Evolutionary conservation across 108 stramenopile species (phyloP), one percentile per base, ranked within the genome.

Genomic region (Seminavis robusta): DNA sequence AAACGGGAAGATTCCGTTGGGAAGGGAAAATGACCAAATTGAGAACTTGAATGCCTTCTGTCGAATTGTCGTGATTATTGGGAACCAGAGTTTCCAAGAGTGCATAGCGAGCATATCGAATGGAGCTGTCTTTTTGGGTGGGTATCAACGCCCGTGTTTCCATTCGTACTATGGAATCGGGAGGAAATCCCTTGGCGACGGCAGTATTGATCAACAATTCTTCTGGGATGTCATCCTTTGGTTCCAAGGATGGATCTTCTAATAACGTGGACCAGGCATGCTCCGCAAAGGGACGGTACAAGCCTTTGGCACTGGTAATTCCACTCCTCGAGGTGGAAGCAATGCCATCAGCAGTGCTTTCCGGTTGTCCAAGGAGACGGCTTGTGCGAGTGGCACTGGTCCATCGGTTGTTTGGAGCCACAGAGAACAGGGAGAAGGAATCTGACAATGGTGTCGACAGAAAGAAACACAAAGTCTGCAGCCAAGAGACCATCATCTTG

Each of bases 11-110:
- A 15, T 53, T 33, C 9, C 79, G 68, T 20, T 63, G 16, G 0
- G 63, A 52, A 6, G 86, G 86, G 49, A 87, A 80, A 6, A 80
- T 43, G 4, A 91, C 85, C 36, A 91, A 76, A 54, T 91, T 91
- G 23, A 91, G 63, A 4, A 91, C 90, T 55, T 91, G 85, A 20
- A 87, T 71, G 45, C 69, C 83, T 44, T 65, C 45, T 52, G 73
- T 16, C 47, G 19, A 26, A 63, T 31, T 47, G 39, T 4, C 19
- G 10, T 8, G 24, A 25, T 10, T 48, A 47, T 19, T 19, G 20
- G 32, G 52, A 17, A 47, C 42, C 2, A 83, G 52, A 0, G 88
- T 86, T 68, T 90, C 88, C 52, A 90, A 41, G 32, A 90, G 55
- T 5, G 84, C 84, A 30, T 73, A 70, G 16, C 88, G 54, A 21